Evolutionary conservation across 139 green algal species (phyloP).

Genomic region (Marvania coccoides): DNA sequence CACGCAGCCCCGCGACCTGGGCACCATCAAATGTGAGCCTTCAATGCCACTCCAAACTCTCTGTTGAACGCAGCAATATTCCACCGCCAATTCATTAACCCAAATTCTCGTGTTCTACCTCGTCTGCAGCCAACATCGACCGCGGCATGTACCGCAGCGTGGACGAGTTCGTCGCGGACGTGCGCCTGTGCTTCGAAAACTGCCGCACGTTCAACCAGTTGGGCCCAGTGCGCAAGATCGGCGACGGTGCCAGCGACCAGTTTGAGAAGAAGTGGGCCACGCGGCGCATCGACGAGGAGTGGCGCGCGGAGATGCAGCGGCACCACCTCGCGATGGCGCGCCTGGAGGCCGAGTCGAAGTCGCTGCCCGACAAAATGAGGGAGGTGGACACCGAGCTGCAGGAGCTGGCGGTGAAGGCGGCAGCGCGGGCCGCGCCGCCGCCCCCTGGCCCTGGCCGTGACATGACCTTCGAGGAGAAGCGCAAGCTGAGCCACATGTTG

Average conservation of each 20-base stretch:
- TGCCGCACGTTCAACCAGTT: constrained; percentile 50
- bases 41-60: too few relatives aligned
- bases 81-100: too few relatives aligned
- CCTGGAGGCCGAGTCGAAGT: constrained; percentile 24
- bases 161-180: constrained; percentile 42
- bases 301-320: constrained; percentile 24
- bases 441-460: constrained; percentile 11
- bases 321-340: constrained; percentile 19
- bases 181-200: constrained; percentile 50
- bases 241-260: constrained; percentile 30
- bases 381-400: constrained; percentile 39
- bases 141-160: constrained; percentile 29
- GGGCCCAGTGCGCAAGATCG: constrained; percentile 45
- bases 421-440: neutral
- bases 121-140: constrained; percentile 15
- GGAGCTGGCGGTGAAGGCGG: constrained; percentile 35
- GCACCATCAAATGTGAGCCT: constrained; percentile 35
- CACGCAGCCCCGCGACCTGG: constrained; percentile 68
- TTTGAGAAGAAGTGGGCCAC: constrained; percentile 52
- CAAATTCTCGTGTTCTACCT: too few relatives aligned
- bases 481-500: constrained; percentile 32
- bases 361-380: constrained; percentile 29
- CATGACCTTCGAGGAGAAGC: constrained; percentile 65
- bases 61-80: too few relatives aligned
- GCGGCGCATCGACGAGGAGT: constrained; percentile 33